Evolutionary conservation across 2,329 filamentous ascomycete genomes (phyloP), one percentile per base, ranked within the genome.

Genomic region (Scytalidium sp.): DNA sequence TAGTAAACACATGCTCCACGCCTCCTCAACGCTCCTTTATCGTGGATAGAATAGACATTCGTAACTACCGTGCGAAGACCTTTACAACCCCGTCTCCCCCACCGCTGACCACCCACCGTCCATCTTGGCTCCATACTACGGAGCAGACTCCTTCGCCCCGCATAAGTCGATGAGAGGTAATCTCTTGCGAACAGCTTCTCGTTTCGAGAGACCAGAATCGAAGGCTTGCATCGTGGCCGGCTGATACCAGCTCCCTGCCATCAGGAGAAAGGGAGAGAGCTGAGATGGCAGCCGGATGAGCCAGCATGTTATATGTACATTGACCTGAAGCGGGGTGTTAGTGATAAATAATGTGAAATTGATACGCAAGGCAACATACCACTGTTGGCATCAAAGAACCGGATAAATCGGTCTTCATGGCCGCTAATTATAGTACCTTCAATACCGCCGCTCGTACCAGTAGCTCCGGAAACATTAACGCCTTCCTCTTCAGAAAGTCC

Each of bases 281-380:
- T 1, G 94, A 95, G 58, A 99, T 97, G 50, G 94, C 87, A 3
- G 92, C 88, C 1, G 94, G 91, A 62, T 99, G 94, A 5, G 94
- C 94, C 52, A 97, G 83, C 94, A 99, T 99, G 63, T 88, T 95
- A 71, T 99, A 99, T 56, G 94, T 97, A 73, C 92, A 97, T 90
- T 99, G 94, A 50, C 94, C 94, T 97, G 39, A 4, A 3, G 39
- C n/a, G n/a, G 22, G 10, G 15, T 5, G n/a, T 52, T 39, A 55
- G 51, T 21, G 43, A 36, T 21, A n/a, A 11, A 17, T 17, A 32
- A 25, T 19, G 4, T 15, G 1, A 23, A 43, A 29, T 13, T 4
- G 19, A 5, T 8, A 22, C 42, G 39, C 13, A 9, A 36, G 19
- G 39, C 27, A 40, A 82, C 89, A 71, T 87, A 97, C 94, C 94